These are phyloP conservation scores for Leucosporidium creatinivorum DNA, from an alignment of 768 basidiomycete species.

Conservation along the genomic window DNA sequence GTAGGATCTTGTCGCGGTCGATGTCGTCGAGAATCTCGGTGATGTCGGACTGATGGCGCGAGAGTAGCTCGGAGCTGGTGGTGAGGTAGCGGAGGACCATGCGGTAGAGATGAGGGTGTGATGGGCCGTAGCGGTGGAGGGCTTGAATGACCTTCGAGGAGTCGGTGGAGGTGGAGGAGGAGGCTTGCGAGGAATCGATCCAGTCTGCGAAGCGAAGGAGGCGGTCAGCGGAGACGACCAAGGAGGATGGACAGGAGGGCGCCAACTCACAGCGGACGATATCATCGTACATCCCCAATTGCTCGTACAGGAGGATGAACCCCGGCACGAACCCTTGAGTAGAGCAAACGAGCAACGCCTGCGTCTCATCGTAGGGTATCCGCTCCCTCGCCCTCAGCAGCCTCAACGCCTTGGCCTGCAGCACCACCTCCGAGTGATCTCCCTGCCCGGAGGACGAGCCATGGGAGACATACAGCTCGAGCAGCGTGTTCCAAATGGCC, in stretches of 20 bases:
- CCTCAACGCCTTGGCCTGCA: constrained; percentile 62
- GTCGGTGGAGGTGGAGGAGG: constrained; percentile 31
- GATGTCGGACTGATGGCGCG: constrained; percentile 64
- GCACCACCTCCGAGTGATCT: constrained; percentile 32
- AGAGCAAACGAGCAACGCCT: constrained; percentile 91
- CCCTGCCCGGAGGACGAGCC: background rate
- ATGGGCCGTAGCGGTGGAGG: constrained; percentile 64
- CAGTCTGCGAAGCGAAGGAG: constrained; percentile 3
- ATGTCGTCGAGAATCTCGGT: constrained; percentile 65
- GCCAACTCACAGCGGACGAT: constrained; percentile 87
- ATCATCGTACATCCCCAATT: constrained; percentile 91
- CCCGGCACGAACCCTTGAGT: constrained; percentile 73
- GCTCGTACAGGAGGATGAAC: constrained; percentile 84
- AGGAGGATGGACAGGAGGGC: background rate
- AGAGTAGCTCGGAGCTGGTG: constrained; percentile 63
- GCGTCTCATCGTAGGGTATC: constrained; percentile 73
- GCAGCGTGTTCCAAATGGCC: constrained; percentile 88
- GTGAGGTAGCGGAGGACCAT: constrained; percentile 85
- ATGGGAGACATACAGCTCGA: constrained; percentile 73
- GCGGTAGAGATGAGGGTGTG: constrained; percentile 68
- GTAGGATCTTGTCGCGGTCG: constrained; percentile 72
- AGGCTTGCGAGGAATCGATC: constrained; percentile 23
- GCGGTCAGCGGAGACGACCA: background rate
- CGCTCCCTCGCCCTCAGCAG: constrained; percentile 52
- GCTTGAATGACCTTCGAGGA: constrained; percentile 61